These are phyloP conservation scores for Exophiala bonariae DNA, from an alignment of 2,329 filamentous ascomycete genomes.

Conservation along the genomic window DNA sequence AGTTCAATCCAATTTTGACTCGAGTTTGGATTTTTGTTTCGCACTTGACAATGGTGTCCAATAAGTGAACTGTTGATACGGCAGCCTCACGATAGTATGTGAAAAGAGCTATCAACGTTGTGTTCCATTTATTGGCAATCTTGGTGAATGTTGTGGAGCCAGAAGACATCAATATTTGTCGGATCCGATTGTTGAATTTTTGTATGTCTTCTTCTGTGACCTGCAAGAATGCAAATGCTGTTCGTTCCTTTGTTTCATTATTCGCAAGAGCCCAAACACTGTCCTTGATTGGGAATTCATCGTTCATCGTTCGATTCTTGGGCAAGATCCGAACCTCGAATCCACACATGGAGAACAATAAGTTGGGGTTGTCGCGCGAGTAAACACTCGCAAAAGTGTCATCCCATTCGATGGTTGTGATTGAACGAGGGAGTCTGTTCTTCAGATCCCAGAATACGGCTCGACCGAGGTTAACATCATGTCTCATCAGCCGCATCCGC, in stretches of 20 bases:
- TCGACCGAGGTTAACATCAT: slow-evolving; percentile 95
- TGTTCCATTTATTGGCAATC: slow-evolving; percentile 99
- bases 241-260: slow-evolving; percentile 94
- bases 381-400: slow-evolving; percentile 98
- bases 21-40: slow-evolving; percentile 99
- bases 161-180: slow-evolving; percentile 98
- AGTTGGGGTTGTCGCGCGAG: slow-evolving; percentile 94
- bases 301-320: slow-evolving; percentile 91
- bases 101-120: slow-evolving; percentile 91
- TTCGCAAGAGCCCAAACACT: slow-evolving; percentile 98
- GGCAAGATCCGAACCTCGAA: slow-evolving; percentile 96
- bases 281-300: slow-evolving; percentile 96
- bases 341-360: slow-evolving; percentile 96
- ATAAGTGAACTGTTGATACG: slow-evolving; percentile 87
- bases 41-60: slow-evolving; percentile 98
- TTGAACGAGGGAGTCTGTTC: slow-evolving; percentile 88
- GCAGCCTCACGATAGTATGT: slow-evolving; percentile 98
- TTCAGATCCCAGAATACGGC: slow-evolving; percentile 99
- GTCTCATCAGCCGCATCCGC: slow-evolving; percentile 95
- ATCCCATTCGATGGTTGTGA: slow-evolving; percentile 98
- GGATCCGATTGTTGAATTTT: slow-evolving; percentile 98
- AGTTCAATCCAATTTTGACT: slow-evolving; percentile 98
- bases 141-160: slow-evolving; percentile 99
- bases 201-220: slow-evolving; percentile 97
- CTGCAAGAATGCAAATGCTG: slow-evolving; percentile 94